These are phyloP conservation scores for Dictyostelium capitatum DNA, from an alignment of 78 protist species.

Conservation along the genomic window DNA sequence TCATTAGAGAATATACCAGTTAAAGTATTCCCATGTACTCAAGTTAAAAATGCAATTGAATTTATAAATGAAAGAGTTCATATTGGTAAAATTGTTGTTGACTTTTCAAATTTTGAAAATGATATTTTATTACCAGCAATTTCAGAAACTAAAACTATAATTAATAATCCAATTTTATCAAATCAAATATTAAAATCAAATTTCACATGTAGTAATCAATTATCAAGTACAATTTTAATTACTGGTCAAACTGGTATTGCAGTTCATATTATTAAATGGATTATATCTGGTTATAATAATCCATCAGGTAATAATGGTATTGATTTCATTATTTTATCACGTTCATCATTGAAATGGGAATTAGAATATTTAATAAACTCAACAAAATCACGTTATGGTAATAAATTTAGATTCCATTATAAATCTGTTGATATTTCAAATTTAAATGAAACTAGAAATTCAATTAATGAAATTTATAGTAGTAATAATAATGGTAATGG, in stretches of 20 bases:
- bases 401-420: constrained; percentile 30
- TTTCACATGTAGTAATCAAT: background rate
- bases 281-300: background rate
- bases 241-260: constrained; percentile 84
- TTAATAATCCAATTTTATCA: background rate
- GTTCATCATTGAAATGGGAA: constrained; percentile 64
- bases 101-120: constrained; percentile 20
- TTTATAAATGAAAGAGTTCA: constrained; percentile 54
- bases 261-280: constrained; percentile 49
- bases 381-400: background rate
- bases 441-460: background rate
- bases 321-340: constrained; percentile 43
- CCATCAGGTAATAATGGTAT: background rate
- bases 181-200: background rate
- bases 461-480: constrained; percentile 3
- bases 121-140: constrained; percentile 24
- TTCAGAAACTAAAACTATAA: background rate
- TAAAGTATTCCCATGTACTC: constrained; percentile 31
- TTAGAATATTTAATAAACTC: constrained; percentile 27
- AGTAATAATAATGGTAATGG: background rate
- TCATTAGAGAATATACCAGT: constrained; percentile 36
- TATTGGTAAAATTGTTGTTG: constrained; percentile 70
- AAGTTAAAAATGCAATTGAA: constrained; percentile 63
- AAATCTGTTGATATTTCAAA: constrained; percentile 22
- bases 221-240: constrained; percentile 12